A percentile compares a stretch with the other conserved stretches of the same genome.
Conservation (phyloP, 768 basidiomycete genomes). For the Leccinum subgranulosum region DNA sequence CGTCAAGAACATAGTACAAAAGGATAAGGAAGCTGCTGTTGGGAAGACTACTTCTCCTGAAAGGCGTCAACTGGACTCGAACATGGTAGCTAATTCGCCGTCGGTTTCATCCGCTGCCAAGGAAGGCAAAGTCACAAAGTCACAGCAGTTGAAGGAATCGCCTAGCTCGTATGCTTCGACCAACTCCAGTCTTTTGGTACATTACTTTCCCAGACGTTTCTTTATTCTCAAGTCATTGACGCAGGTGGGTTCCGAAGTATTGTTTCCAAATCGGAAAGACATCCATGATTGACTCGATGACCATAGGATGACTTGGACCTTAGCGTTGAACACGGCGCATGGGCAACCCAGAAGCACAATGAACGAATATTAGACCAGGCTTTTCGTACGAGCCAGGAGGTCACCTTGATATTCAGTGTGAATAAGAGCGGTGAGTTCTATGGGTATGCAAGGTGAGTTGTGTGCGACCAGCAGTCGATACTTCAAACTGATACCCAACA, state of each 20-base stretch:
- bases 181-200: constrained; percentile 72
- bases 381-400: constrained; percentile 85
- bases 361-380: constrained; percentile 90
- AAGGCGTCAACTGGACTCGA: background rate
- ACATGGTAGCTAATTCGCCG: constrained; percentile 5
- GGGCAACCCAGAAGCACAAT: constrained; percentile 94
- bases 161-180: constrained; percentile 76
- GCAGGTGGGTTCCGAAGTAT: constrained; percentile 45
- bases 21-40: constrained; percentile 23
- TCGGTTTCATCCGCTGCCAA: constrained; percentile 32
- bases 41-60: background rate
- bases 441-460: constrained; percentile 75
- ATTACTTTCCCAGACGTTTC: constrained; percentile 82
- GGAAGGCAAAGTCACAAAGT: constrained; percentile 35
- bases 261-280: background rate
- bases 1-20: constrained; percentile 60
- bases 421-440: constrained; percentile 95
- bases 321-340: constrained; percentile 73
- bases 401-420: constrained; percentile 87
- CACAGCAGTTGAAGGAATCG: constrained; percentile 29
- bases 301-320: constrained; percentile 71
- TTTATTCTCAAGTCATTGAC: constrained; percentile 91
- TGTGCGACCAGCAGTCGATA: constrained; percentile 10
- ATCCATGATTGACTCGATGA: background rate
- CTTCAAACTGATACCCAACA: constrained; percentile 1